Evolutionary conservation across 805 yeast genomes (phyloP).

Genomic region (Nakazawaea siamensis): DNA sequence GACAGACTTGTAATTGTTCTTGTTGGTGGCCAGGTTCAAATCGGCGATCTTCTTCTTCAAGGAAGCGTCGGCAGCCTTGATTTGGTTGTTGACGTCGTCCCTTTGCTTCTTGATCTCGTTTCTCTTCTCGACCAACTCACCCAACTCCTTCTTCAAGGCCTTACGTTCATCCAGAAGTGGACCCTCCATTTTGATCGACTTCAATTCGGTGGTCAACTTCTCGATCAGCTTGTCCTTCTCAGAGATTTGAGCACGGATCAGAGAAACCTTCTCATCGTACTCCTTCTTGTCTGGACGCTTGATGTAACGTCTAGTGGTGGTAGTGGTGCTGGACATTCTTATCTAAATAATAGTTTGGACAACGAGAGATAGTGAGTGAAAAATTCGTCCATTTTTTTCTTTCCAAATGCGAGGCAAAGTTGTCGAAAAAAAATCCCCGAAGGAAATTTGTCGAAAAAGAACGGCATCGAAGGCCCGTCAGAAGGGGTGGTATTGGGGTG

Average conservation of each 20-base stretch:
- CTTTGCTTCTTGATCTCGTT: slow-evolving; percentile 24
- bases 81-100: slow-evolving; percentile 43
- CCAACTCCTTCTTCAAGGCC: slow-evolving; percentile 34
- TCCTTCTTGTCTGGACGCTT: slow-evolving; percentile 69
- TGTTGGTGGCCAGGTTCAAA: slow-evolving; percentile 62
- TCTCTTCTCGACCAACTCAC: slow-evolving; percentile 32
- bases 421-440: too few relatives aligned
- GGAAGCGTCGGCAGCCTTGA: slow-evolving; percentile 59
- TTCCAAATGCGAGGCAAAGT: too few relatives aligned
- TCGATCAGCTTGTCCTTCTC: slow-evolving; percentile 48
- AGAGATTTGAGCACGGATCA: slow-evolving; percentile 52
- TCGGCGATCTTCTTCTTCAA: slow-evolving; percentile 72
- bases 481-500: too few relatives aligned
- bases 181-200: slow-evolving; percentile 42
- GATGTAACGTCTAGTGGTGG: slow-evolving; percentile 39
- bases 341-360: too few relatives aligned
- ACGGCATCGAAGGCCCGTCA: too few relatives aligned
- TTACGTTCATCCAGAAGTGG: slow-evolving; percentile 45
- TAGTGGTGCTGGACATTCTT: background rate
- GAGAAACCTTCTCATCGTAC: slow-evolving; percentile 49
- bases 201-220: slow-evolving; percentile 46
- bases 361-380: too few relatives aligned
- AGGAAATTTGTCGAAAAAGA: too few relatives aligned
- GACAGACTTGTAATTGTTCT: slow-evolving; percentile 57
- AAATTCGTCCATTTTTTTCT: too few relatives aligned